phyloP scores from a whole-genome alignment of 129 eudicot genomes.

The Pittosporum tobira region DNA sequence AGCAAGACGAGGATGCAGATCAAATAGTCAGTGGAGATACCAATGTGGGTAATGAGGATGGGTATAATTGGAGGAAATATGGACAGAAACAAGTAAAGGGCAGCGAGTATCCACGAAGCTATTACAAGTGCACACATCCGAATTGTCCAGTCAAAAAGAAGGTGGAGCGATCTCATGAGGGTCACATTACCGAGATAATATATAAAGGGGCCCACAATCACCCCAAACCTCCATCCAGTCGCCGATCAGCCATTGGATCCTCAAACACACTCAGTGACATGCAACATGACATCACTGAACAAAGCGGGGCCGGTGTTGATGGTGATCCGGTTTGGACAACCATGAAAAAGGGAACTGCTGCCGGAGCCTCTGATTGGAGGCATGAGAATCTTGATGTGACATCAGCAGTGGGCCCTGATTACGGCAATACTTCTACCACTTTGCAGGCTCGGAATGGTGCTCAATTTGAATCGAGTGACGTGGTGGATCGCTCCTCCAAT shows the following conservation, averaged over 20 bases:
- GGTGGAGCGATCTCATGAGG: slow-evolving; percentile 75
- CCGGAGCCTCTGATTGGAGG: slow-evolving; percentile 34
- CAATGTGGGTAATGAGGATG: slow-evolving; percentile 52
- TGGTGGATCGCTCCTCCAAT: slow-evolving; percentile 56
- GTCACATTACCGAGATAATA: slow-evolving; percentile 75
- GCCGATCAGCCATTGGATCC: slow-evolving; percentile 46
- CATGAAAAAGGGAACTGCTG: slow-evolving; percentile 30
- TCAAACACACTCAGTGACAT: slow-evolving; percentile 34
- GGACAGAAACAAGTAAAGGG: slow-evolving; percentile 97
- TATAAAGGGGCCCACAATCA: slow-evolving; percentile 87
- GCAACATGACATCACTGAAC: slow-evolving; percentile 40
- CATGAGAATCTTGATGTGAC: slow-evolving; percentile 51
- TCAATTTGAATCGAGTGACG: slow-evolving; percentile 49
- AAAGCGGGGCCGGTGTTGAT: slow-evolving; percentile 38
- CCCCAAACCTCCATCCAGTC: slow-evolving; percentile 55
- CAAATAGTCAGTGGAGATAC: slow-evolving; percentile 41
- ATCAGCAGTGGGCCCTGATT: slow-evolving; percentile 29
- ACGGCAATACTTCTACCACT: slow-evolving; percentile 17
- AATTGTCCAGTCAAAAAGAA: slow-evolving; percentile 84
- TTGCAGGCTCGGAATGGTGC: slow-evolving; percentile 25
- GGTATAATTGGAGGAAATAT: slow-evolving; percentile 84
- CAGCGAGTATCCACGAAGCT: slow-evolving; percentile 83
- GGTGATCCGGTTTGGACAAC: slow-evolving; percentile 36
- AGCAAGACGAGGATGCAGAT: slow-evolving; percentile 38
- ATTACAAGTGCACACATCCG: slow-evolving; percentile 80